A percentile compares a stretch with the other conserved stretches of the same genome.
Conservation (phyloP, 2,329 filamentous ascomycete species). For the Pseudogymnoascus sp. region DNA sequence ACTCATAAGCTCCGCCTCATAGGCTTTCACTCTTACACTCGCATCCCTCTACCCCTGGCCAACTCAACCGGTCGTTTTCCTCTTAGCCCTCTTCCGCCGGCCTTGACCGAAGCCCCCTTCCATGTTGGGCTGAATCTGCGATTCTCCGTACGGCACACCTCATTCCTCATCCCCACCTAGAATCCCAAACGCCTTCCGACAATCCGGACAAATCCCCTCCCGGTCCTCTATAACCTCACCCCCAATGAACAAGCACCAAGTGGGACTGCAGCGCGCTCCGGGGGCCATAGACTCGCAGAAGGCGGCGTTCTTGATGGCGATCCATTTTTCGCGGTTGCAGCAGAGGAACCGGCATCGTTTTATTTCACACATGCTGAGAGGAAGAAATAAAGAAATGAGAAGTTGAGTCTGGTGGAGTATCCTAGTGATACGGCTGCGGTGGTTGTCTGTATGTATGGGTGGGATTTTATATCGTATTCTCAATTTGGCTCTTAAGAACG, state of each 20-base stretch:
- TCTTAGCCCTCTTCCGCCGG: no score
- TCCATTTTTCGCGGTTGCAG: constrained; percentile 10
- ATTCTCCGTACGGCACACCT: neutral
- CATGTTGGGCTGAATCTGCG: no score
- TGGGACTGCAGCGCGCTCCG: neutral
- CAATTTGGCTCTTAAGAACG: no score
- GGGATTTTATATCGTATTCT: neutral
- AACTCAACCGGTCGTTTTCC: no score
- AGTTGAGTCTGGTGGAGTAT: no score
- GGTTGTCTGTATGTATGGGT: neutral
- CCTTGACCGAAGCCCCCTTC: no score
- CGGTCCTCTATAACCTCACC: neutral
- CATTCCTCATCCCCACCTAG: neutral
- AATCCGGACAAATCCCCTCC: neutral
- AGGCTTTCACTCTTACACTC: no score
- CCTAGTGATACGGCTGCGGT: neutral
- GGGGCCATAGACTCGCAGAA: constrained; percentile 5
- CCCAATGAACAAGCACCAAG: neutral
- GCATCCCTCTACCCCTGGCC: no score
- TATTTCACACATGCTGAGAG: constrained; percentile 7
- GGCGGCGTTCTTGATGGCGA: neutral
- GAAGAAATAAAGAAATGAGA: neutral
- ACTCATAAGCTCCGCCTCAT: neutral
- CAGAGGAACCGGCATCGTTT: constrained; percentile 2
- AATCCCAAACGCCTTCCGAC: neutral